A percentile compares a stretch with the other conserved stretches of the same genome.
Evolutionary conservation across 2,329 filamentous ascomycete species (phyloP).

Genomic region (Claviceps sp.): DNA sequence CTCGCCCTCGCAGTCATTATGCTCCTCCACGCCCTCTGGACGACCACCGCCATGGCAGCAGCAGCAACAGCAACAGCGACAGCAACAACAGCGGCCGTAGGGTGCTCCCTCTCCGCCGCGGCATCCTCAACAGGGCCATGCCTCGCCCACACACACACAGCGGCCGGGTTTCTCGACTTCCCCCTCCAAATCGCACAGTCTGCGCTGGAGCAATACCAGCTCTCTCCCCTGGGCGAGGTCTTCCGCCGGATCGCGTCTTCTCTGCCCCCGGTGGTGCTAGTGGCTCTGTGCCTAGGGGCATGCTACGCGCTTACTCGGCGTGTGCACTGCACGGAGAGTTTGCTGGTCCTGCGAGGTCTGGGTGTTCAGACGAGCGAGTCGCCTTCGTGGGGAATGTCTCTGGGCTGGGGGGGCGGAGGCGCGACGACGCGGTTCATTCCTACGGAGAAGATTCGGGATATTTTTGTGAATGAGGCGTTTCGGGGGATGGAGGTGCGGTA

Average conservation of each 20-base stretch:
- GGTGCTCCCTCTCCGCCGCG: conserved; percentile 5
- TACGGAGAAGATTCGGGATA: conserved; percentile 80
- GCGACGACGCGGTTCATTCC: conserved; percentile 55
- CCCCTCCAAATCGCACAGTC: neutral
- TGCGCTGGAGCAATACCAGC: conserved; percentile 13
- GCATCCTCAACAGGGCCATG: neutral
- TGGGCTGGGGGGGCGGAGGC: conserved; percentile 24
- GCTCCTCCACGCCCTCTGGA: conserved; percentile 36
- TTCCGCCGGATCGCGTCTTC: conserved; percentile 18
- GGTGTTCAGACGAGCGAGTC: conserved; percentile 72
- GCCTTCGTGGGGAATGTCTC: conserved; percentile 42
- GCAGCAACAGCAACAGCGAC: neutral
- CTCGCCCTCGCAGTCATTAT: conserved; percentile 30
- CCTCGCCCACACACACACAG: neutral
- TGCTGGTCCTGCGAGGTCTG: conserved; percentile 77
- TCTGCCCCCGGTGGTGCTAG: conserved; percentile 24
- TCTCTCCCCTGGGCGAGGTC: conserved; percentile 20
- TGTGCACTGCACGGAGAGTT: conserved; percentile 57
- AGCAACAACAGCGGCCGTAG: neutral
- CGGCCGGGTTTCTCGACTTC: neutral
- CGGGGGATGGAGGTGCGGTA: conserved; percentile 81
- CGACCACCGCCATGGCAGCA: conserved; percentile 7
- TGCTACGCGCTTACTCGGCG: conserved; percentile 18
- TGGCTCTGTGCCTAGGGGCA: conserved; percentile 28
- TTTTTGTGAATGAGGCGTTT: conserved; percentile 92